Evolutionary conservation across 2,329 filamentous ascomycete genomes (phyloP).

Genomic region (Cyphellophora attinorum): DNA sequence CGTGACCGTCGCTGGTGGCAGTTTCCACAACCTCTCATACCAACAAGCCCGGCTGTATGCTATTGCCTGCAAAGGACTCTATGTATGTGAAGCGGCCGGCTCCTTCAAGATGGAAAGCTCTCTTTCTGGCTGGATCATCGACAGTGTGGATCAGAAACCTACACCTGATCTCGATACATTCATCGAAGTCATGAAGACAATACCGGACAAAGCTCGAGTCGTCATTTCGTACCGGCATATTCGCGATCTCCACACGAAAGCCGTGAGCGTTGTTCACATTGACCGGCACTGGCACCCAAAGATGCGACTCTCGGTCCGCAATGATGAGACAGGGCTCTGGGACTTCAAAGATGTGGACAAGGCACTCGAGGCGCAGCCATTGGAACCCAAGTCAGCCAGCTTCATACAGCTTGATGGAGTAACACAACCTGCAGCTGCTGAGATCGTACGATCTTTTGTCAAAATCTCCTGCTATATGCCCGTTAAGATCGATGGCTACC

Average conservation of each 20-base stretch:
- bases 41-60: slow-evolving; percentile 95
- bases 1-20: slow-evolving; percentile 83
- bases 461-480: slow-evolving; percentile 89
- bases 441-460: slow-evolving; percentile 90
- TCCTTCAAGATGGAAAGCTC: slow-evolving; percentile 91
- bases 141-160: slow-evolving; percentile 84
- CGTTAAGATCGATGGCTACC: slow-evolving; percentile 94
- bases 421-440: slow-evolving; percentile 79
- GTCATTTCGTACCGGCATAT: slow-evolving; percentile 96
- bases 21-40: slow-evolving; percentile 94
- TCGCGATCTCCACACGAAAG: slow-evolving; percentile 83
- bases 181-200: slow-evolving; percentile 78
- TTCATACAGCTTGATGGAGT: slow-evolving; percentile 90
- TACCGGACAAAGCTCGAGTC: slow-evolving; percentile 72
- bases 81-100: slow-evolving; percentile 86
- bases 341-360: slow-evolving; percentile 83
- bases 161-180: slow-evolving; percentile 82
- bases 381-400: slow-evolving; percentile 66
- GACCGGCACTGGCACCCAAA: slow-evolving; percentile 94
- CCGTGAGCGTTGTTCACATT: slow-evolving; percentile 84
- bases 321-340: slow-evolving; percentile 85
- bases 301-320: slow-evolving; percentile 86
- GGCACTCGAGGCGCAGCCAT: slow-evolving; percentile 63
- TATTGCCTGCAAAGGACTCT: slow-evolving; percentile 84
- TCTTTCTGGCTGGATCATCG: slow-evolving; percentile 86